Conservation (phyloP, 2,329 filamentous ascomycete species). For the Iodosphaeria phyllophila region DNA sequence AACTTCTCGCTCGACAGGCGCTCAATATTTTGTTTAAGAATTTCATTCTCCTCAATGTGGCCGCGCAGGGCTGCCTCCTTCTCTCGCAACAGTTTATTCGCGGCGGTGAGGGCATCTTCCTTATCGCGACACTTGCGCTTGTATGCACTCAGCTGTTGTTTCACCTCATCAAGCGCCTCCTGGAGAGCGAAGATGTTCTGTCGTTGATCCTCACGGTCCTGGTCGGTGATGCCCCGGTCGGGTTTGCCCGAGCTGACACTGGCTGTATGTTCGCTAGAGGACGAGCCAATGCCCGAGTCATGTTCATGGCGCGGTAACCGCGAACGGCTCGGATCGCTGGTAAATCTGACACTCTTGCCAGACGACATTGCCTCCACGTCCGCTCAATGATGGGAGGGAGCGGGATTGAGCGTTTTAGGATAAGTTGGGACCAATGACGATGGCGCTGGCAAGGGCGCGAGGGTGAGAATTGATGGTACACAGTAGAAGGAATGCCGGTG, state of each 20-base stretch:
- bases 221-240: conserved; percentile 8
- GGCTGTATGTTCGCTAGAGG: conserved; percentile 12
- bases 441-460: no score
- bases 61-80: no score
- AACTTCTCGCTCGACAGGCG: no score
- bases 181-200: conserved; percentile 10
- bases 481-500: no score
- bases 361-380: no score
- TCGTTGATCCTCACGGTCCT: conserved; percentile 8
- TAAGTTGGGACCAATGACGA: no score
- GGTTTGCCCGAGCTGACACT: conserved; percentile 9
- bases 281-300: conserved; percentile 13
- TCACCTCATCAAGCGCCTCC: conserved; percentile 7
- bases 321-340: not conserved
- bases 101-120: conserved; percentile 5
- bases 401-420: no score
- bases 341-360: conserved; percentile 2
- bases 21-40: no score
- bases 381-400: no score
- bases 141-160: conserved; percentile 8
- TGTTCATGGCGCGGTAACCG: conserved; percentile 1
- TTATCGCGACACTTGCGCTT: conserved; percentile 8
- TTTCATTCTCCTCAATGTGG: no score
- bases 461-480: no score
- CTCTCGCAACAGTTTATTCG: conserved; percentile 4